Evolutionary conservation across 2,329 filamentous ascomycete species (phyloP), one percentile per base, ranked within the genome.

Genomic region (Chaetoscypha palmicola): DNA sequence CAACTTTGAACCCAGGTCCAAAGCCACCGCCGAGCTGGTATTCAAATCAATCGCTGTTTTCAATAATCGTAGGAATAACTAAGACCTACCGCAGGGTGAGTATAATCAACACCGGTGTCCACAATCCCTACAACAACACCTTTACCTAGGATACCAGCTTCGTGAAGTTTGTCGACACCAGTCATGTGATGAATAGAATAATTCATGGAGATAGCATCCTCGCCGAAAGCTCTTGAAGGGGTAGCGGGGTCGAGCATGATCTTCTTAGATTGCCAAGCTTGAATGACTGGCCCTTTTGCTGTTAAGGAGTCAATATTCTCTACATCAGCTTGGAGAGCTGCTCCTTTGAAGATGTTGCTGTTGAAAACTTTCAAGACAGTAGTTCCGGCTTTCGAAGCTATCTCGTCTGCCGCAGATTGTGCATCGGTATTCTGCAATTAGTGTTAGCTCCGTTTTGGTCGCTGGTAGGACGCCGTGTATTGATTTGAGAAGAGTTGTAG

Each of bases 101-200:
- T 38, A n/a, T 38, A 38, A 28, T 38, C 36, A 17, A 38, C 21
- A 16, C 36, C 36, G 10, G 36, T 28, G n/a, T 38, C 36, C 2
- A 38, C 36, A 7, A 38, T 22, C 3, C 21, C 36, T n/a, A 38
- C 36, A 10, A 28, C 23, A 28, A 28, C 22, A 12, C 36, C 36
- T 14, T 38, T 28, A 26, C 36, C 36, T 5, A 38, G 19, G 12
- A 38, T 38, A n/a, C 36, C 36, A 16, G 21, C 23, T 14, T n/a
- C 36, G 14, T 38, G 36, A 26, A 38, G 36, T 19, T 38, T 38
- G n/a, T 38, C 36, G 11, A 38, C 36, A 9, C 36, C 36, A 14
- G 36, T 38, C 36, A 38, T 38, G 5, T 9, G n/a, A 34, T 34
- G 32, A 16, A 19, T 34, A 17, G 32, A 34, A 16, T 34, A 34